Base-by-base conservation (phyloP, 1,139 yeast genomes). In the Ogataea hybrid region DNA sequence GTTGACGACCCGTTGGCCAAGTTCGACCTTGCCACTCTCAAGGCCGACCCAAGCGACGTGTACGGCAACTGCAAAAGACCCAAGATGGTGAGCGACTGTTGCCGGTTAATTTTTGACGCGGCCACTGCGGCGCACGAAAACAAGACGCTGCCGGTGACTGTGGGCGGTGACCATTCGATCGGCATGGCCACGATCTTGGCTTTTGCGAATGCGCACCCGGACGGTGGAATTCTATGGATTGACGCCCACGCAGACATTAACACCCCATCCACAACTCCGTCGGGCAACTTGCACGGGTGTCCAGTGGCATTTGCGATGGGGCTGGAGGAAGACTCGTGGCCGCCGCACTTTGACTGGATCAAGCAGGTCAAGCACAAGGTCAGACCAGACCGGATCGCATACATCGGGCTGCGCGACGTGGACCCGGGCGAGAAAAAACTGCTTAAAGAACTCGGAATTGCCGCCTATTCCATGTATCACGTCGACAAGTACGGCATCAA, bases 171-270 rank as follows among this genome's bases (percentile, higher is more conserved):
- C 67, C 98, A 92, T 64, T 88, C 97, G 4, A 84, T 92, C 52
- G 97, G 96, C 42, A 88, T 92, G 58, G 96, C 96, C 38, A 89
- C 97, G 6, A 83, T 90, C 29, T 74, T 88, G 29, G 98, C 95
- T 10, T 85, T 90, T 35, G 73, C 88, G 54, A 77, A 77, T 23
- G 76, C 79, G 50, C 73, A 85, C 63, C 96, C 97, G 16, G 87
- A 89, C 52, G 89, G 96, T 22, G 88, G 96, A 59, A 74, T 92
- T 37, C 64, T 92, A 51, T 92, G 98, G 98, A 84, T 92, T 53
- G 98, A 92, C 66, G 98, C 98, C 1, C 98, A 92, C 62, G 97
- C 97, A 25, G 98, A 92, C 63, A 82, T 92, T 60, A 92, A 92
- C 70, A 84, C 97, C 2, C 89, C 96, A n/a, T 72, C 71, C 36